phyloP scores from a whole-genome alignment of 1,284 basidiomycete species.

The Ustilago bromivora region DNA sequence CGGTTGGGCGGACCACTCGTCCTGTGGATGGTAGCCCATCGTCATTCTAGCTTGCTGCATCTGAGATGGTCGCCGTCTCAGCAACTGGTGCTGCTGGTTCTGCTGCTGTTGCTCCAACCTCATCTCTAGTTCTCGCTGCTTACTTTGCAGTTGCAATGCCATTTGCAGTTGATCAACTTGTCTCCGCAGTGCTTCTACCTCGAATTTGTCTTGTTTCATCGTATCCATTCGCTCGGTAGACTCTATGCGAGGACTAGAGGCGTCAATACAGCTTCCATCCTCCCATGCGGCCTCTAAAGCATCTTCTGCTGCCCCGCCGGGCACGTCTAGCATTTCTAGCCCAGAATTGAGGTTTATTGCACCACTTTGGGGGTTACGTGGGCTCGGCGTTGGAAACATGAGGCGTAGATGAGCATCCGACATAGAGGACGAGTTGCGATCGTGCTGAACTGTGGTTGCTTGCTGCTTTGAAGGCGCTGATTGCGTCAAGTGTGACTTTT shows the following conservation, averaged over 20 bases:
- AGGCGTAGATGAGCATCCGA: not conserved
- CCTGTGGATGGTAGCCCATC: not conserved
- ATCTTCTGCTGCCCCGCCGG: not conserved
- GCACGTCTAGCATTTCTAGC: not conserved
- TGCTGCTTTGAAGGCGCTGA: not conserved
- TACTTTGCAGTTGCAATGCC: constrained; percentile 32
- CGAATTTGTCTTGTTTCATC: constrained; percentile 18
- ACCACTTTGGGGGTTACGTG: not conserved
- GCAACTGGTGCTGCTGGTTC: not conserved
- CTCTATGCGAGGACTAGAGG: constrained; percentile 7
- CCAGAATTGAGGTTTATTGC: not conserved
- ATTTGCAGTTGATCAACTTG: constrained; percentile 52
- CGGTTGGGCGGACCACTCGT: not conserved
- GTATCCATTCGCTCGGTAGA: no score
- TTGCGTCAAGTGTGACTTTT: not conserved
- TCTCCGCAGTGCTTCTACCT: constrained; percentile 34
- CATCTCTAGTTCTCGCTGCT: constrained; percentile 20
- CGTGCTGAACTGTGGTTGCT: not conserved
- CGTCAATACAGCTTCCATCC: constrained; percentile 33
- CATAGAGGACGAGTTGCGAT: not conserved
- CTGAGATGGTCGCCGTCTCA: constrained; percentile 4
- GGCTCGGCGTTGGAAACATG: constrained; percentile 15
- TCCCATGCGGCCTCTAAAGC: constrained; percentile 38
- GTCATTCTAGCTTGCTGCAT: constrained; percentile 2
- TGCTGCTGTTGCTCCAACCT: constrained; percentile 3